phyloP scores from a whole-genome alignment of 2,329 filamentous ascomycete genomes.

The Epichloe bromicola region DNA sequence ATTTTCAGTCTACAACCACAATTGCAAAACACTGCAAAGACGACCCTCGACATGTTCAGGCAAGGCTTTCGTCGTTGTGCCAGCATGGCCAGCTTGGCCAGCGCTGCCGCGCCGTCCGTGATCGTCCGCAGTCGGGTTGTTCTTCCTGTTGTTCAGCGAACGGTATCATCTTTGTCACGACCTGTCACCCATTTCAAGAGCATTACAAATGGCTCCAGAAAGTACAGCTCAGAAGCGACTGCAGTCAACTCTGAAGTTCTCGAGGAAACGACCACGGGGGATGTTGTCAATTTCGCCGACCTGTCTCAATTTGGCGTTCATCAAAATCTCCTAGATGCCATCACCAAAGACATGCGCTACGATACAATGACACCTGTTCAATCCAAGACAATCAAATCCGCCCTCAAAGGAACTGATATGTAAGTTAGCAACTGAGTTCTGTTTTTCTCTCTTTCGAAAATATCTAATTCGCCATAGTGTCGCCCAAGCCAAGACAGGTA shows the following conservation, averaged over 20 bases:
- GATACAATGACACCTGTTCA: constrained; percentile 90
- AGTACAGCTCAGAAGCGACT: constrained; percentile 28
- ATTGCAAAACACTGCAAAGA: not conserved
- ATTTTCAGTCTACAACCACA: not conserved
- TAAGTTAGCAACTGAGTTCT: constrained; percentile 32
- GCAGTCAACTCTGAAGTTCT: constrained; percentile 11
- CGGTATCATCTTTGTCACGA: constrained; percentile 10
- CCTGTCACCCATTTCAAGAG: constrained; percentile 10
- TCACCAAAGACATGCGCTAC: constrained; percentile 62
- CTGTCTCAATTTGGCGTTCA: constrained; percentile 42
- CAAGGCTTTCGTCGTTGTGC: constrained; percentile 27
- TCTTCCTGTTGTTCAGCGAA: constrained; percentile 13
- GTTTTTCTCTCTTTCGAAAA: not conserved
- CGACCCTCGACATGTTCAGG: constrained; percentile 19
- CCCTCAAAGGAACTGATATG: constrained; percentile 71
- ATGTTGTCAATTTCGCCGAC: constrained; percentile 29
- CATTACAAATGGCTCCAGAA: constrained; percentile 15
- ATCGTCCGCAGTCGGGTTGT: constrained; percentile 17
- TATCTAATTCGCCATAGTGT: constrained; percentile 38
- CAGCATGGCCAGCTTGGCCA: constrained; percentile 23
- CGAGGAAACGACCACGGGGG: constrained; percentile 11
- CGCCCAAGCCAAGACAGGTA: constrained; percentile 92
- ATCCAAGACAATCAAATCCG: constrained; percentile 65
- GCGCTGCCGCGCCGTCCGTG: constrained; percentile 16
- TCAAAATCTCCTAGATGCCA: constrained; percentile 48